Evolutionary conservation across 768 basidiomycete species (phyloP).

Genomic region (Lactifluus piperatus): DNA sequence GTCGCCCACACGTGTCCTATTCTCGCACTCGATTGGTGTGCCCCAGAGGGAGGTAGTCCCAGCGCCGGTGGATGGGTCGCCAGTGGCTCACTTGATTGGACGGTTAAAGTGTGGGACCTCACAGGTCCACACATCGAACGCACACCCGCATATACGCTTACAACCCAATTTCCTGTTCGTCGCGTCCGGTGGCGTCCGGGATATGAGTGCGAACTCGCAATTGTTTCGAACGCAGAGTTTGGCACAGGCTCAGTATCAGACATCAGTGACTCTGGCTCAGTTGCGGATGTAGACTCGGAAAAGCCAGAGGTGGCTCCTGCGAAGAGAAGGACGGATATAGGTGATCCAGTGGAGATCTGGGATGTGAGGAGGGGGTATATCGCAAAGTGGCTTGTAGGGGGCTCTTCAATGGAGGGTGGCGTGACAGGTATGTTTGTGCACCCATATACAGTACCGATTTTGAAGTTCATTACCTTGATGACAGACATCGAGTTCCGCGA

Average conservation of each 20-base stretch:
- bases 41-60: constrained; percentile 23
- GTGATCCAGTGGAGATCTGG: constrained; percentile 77
- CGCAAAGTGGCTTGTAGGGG: constrained; percentile 71
- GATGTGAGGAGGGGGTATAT: constrained; percentile 75
- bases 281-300: constrained; percentile 6
- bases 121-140: constrained; percentile 48
- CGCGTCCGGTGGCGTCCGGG: constrained; percentile 70
- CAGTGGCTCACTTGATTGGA: constrained; percentile 71
- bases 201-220: constrained; percentile 65
- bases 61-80: constrained; percentile 56
- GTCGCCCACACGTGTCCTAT: constrained; percentile 70
- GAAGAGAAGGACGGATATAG: constrained; percentile 23
- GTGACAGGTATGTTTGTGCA: constrained; percentile 49
- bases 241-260: constrained; percentile 30
- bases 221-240: constrained; percentile 59
- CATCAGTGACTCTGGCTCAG: constrained; percentile 1
- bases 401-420: constrained; percentile 58
- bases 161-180: constrained; percentile 67
- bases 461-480: not conserved
- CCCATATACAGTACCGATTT: not conserved
- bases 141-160: constrained; percentile 60
- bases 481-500: constrained; percentile 63
- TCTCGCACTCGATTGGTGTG: constrained; percentile 65
- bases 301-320: constrained; percentile 8
- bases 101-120: constrained; percentile 79